phyloP scores from a whole-genome alignment of 2,329 filamentous ascomycete species.

The Arthrinium puccinioides region DNA sequence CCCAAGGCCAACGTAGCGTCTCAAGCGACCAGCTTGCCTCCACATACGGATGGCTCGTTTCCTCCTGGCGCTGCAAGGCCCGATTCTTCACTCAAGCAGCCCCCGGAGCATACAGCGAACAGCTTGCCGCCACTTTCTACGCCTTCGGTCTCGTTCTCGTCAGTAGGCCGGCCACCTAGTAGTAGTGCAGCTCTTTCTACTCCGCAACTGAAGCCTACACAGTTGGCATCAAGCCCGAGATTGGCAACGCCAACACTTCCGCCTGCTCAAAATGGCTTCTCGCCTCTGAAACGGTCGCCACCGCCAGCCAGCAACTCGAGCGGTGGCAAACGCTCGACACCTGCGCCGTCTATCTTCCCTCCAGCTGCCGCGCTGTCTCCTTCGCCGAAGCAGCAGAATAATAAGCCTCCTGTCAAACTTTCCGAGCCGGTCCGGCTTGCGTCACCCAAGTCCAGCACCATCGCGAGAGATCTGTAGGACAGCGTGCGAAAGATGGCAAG shows the following conservation, averaged over 20 bases:
- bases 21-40: constrained; percentile 12
- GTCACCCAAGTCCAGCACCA: constrained; percentile 15
- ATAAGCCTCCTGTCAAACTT: constrained; percentile 55
- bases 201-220: constrained; percentile 24
- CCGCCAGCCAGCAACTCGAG: constrained; percentile 21
- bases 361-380: constrained; percentile 51
- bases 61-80: constrained; percentile 14
- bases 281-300: constrained; percentile 45
- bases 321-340: constrained; percentile 19
- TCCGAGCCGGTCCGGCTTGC: constrained; percentile 22
- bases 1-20: constrained; percentile 14
- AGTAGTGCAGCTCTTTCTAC: constrained; percentile 17
- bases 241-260: constrained; percentile 30
- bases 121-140: constrained; percentile 17
- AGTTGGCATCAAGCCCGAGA: constrained; percentile 16
- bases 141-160: constrained; percentile 15
- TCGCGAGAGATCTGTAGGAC: constrained; percentile 5
- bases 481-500: no score
- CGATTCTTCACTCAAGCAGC: constrained; percentile 19
- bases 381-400: constrained; percentile 46
- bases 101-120: constrained; percentile 14
- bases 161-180: constrained; percentile 13
- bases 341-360: constrained; percentile 42
- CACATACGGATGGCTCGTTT: constrained; percentile 12
- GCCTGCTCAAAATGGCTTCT: constrained; percentile 39